phyloP scores from a whole-genome alignment of 2,329 filamentous ascomycete species.

The Fusarium chaquense region DNA sequence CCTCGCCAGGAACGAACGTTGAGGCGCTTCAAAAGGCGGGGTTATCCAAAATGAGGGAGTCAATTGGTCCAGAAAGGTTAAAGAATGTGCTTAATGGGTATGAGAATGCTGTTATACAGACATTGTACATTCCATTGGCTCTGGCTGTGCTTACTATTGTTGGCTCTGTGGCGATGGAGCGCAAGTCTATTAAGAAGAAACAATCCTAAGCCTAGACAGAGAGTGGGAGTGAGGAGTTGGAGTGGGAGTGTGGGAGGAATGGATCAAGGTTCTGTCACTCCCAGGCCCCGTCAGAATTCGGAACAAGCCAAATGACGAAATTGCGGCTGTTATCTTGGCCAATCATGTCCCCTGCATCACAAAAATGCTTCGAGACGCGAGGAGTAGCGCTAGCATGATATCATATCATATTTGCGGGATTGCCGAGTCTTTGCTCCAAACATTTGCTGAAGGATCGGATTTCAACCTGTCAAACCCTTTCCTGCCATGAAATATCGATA shows the following conservation, averaged over 20 bases:
- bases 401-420: not conserved
- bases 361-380: not conserved
- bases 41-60: conserved; percentile 31
- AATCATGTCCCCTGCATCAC: not conserved
- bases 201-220: conserved; percentile 16
- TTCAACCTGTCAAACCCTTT: not conserved
- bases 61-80: conserved; percentile 24
- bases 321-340: not conserved
- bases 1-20: conserved; percentile 23
- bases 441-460: too few relatives aligned
- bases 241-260: too few relatives aligned
- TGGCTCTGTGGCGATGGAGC: conserved; percentile 41
- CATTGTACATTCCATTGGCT: conserved; percentile 39
- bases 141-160: conserved; percentile 35
- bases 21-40: conserved; percentile 25
- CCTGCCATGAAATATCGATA: not conserved
- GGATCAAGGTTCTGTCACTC: not conserved
- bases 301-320: not conserved
- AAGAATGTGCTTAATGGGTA: conserved; percentile 35
- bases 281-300: not conserved
- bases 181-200: conserved; percentile 43
- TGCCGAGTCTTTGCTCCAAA: not conserved
- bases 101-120: conserved; percentile 42
- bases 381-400: not conserved
- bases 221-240: too few relatives aligned